Base-by-base conservation (phyloP, 768 basidiomycete species). In the Pholiota molesta region DNA sequence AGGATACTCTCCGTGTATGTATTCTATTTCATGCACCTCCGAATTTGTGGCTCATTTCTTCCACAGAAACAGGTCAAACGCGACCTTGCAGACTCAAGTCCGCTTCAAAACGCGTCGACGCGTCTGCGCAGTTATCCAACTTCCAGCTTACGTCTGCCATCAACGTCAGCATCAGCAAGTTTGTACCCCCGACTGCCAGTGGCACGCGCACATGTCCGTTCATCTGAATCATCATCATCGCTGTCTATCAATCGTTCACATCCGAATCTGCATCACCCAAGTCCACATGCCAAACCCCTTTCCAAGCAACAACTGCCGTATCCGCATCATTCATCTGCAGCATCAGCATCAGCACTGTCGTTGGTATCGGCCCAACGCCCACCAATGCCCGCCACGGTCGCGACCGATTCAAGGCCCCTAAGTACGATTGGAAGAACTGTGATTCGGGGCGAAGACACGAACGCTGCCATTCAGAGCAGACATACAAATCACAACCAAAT, bases 81-180 rank as follows among this genome's bases (percentile, higher is more conserved):
- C 53, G n/a, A 52, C 40, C 35, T 51, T 35, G 37, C 16, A 54
- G 14, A 11, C 35, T 39, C 26, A 39, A 39, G 14, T 10, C 19
- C 16, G 16, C 49, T 21, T 17, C 52, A 33, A 17, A 26, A 52
- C 59, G 39, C 59, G 52, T 60, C 59, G 59, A 54, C 59, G 59
- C 59, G 52, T 60, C 39, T 44, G 52, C 39, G 52, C 51, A 52
- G 33, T 26, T 21, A 13, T 28, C 31, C 53, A 28, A 29, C 16
- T 33, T 37, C 53, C 39, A 17, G n/a, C 33, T 55, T 33, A 55
- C 33, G 5, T 55, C 53, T 31, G 23, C 33, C 53, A 35, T 40
- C 53, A 35, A 11, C 17, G 13, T 23, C 52, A 54, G 21, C 14
- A 37, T 37, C 51, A 28, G 26, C 19, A 44, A 8, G 23, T 49